phyloP scores from a whole-genome alignment of 2,329 filamentous ascomycete species.

The Tolypocladium ovalisporum region DNA sequence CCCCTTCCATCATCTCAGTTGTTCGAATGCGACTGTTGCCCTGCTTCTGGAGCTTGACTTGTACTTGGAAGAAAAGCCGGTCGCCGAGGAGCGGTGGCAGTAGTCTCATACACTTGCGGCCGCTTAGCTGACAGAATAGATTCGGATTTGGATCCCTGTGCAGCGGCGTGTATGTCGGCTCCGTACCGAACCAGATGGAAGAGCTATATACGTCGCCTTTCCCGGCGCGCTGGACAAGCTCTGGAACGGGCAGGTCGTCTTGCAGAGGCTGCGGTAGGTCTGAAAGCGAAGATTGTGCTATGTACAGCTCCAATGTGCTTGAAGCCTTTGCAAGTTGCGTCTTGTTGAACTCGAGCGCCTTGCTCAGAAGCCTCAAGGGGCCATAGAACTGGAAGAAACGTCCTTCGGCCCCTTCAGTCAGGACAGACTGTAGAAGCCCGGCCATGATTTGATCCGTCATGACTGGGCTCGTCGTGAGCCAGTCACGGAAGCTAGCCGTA shows the following conservation, averaged over 20 bases:
- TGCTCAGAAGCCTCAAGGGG: conserved; percentile 53
- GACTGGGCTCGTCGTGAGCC: conserved; percentile 14
- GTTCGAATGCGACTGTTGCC: conserved; percentile 51
- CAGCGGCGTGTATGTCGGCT: conserved; percentile 80
- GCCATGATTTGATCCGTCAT: conserved; percentile 18
- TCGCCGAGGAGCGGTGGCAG: conserved; percentile 54
- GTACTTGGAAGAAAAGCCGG: conserved; percentile 47
- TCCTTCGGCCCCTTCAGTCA: conserved; percentile 10
- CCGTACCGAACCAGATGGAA: conserved; percentile 78
- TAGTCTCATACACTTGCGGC: conserved; percentile 63
- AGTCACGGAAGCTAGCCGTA: conserved; percentile 15
- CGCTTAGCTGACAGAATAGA: conserved; percentile 72
- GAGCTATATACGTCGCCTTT: conserved; percentile 79
- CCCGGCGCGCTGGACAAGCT: conserved; percentile 50
- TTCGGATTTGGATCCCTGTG: conserved; percentile 95
- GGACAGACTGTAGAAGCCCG: conserved; percentile 16
- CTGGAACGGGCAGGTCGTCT: conserved; percentile 57
- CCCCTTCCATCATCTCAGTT: conserved; percentile 83
- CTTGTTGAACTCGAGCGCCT: conserved; percentile 38
- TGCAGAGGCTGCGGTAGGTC: conserved; percentile 54
- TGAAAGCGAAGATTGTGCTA: conserved; percentile 68
- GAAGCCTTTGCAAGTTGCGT: conserved; percentile 5
- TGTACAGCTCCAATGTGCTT: conserved; percentile 51
- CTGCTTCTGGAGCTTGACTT: conserved; percentile 23
- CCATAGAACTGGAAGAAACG: conserved; percentile 48